A percentile compares a stretch with the other conserved stretches of the same genome.
Evolutionary conservation across 805 yeast species (phyloP).

Genomic region (Schizosaccharomyces octosporus): DNA sequence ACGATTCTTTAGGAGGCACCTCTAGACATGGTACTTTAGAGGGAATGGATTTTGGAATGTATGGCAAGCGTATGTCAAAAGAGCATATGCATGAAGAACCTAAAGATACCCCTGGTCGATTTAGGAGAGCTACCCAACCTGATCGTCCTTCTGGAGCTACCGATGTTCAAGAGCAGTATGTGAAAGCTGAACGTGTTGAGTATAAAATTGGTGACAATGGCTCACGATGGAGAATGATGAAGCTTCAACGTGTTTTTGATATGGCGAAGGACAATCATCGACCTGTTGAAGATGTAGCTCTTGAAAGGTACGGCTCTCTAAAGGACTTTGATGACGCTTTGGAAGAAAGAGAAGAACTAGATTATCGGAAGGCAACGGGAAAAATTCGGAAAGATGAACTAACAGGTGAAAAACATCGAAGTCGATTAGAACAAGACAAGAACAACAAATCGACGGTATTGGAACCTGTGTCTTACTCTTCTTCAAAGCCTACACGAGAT

Average conservation of each 20-base stretch:
- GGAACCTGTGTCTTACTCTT: background rate
- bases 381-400: background rate
- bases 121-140: background rate
- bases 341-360: slow-evolving; percentile 15
- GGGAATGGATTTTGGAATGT: background rate
- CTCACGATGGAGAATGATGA: slow-evolving; percentile 18
- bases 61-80: background rate
- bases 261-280: slow-evolving; percentile 8
- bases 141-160: background rate
- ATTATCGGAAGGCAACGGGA: slow-evolving; percentile 4
- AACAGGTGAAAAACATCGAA: slow-evolving; percentile 6
- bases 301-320: slow-evolving; percentile 13
- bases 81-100: background rate
- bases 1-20: background rate
- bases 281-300: slow-evolving; percentile 12
- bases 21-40: background rate
- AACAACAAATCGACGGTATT: background rate
- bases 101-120: background rate
- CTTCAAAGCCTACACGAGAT: slow-evolving; percentile 1
- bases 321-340: slow-evolving; percentile 14
- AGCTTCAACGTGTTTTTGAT: slow-evolving; percentile 11
- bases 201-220: slow-evolving; percentile 19
- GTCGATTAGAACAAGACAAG: background rate
- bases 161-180: background rate
- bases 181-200: background rate